phyloP scores from a whole-genome alignment of 225 moss, liverwort and hornwort genomes.

The Neckera pumila region DNA sequence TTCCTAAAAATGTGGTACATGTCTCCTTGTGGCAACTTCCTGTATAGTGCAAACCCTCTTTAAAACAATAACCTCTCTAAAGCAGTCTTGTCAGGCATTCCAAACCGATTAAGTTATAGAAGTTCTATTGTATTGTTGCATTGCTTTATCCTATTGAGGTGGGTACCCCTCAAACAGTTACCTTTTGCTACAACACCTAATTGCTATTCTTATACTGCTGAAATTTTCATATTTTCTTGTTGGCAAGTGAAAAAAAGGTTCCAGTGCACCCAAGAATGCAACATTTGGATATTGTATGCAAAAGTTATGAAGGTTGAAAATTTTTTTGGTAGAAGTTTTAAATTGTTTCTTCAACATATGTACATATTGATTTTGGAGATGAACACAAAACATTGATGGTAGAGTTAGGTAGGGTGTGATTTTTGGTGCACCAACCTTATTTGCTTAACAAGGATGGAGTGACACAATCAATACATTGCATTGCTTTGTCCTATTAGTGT shows the following conservation, averaged over 20 bases:
- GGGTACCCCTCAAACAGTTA: background rate
- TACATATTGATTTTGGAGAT: too few relatives aligned
- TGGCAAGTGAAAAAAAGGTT: background rate
- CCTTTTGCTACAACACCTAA: accelerated
- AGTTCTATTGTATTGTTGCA: too few relatives aligned
- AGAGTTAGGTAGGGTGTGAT: too few relatives aligned
- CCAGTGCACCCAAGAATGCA: accelerated
- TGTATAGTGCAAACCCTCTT: too few relatives aligned
- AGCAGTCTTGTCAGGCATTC: too few relatives aligned
- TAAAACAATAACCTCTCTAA: too few relatives aligned
- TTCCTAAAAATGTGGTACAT: too few relatives aligned
- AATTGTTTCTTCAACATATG: too few relatives aligned
- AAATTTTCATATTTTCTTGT: background rate
- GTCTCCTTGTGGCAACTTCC: too few relatives aligned
- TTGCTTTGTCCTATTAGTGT: background rate
- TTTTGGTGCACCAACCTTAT: too few relatives aligned
- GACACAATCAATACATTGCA: background rate
- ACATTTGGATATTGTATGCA: background rate
- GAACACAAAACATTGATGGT: accelerated
- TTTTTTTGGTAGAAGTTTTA: too few relatives aligned
- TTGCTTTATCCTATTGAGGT: background rate
- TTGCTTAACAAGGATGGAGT: background rate
- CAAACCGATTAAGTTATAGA: too few relatives aligned
- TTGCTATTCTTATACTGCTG: accelerated
- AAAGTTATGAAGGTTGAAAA: background rate